Evolutionary conservation across 2,329 filamentous ascomycete species (phyloP), one percentile per base, ranked within the genome.

Genomic region (Colletotrichum sp.): DNA sequence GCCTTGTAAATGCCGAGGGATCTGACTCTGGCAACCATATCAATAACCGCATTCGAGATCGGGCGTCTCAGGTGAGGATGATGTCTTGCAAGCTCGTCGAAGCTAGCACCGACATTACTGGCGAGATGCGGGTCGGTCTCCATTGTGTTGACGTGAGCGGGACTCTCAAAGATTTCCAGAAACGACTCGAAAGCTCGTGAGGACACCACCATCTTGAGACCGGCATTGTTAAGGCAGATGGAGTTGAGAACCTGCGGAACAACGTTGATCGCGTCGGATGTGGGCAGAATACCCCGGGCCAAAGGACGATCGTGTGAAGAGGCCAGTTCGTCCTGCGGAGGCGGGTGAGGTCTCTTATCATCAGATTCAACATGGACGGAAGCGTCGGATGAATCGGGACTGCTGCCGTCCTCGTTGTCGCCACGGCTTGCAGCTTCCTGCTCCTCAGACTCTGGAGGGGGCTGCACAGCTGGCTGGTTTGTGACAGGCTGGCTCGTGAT

Each of bases 141-240:
- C 89, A 99, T 93, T 78, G 93, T 94, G 79, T 94, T 95, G 74
- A 99, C 92, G 84, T 99, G 98, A 18, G 92, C 90, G 4, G 96
- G 93, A 79, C 95, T 99, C 84, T 98, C 95, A 79, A 99, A 99
- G n/a, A 99, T 95, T 82, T 98, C 95, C 78, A 99, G 94, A 82
- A 96, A 99, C 79, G 92, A 94, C 72, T 96, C 93, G 60, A 99
- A 89, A 3, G 95, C 96, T 74, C 92, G 90, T 0, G 96, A 98
- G 0, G 92, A 91, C 73, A 95, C 93, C 80, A 99, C 98, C 82
- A 98, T 90, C 80, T 94, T 94, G 88, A 98, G 94, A 10, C 97
- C 97, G 32, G 92, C 89, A 77, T 95, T 94, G 80, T 98, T 98
- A 72, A 99, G 87, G 79, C 95, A 99, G 69, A 99, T 98, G 7